Percentiles rank a stretch among this genome's conserved stretches.
Conservation (phyloP, 208 protist species). For the Leishmania aethiopica region DNA sequence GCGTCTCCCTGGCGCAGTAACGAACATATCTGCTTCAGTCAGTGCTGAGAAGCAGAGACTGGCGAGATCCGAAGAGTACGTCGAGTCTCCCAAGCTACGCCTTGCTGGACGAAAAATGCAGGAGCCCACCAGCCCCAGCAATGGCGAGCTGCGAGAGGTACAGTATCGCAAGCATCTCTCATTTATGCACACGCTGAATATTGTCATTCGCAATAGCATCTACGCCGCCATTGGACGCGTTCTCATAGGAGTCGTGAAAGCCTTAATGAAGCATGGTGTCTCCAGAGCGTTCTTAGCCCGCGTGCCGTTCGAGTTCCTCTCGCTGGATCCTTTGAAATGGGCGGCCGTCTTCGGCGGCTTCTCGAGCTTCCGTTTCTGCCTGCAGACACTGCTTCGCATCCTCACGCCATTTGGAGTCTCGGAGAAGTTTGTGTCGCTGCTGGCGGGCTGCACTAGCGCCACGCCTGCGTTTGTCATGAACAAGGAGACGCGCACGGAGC, state of each 20-base stretch:
- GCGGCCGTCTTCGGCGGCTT: constrained; percentile 68
- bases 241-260: constrained; percentile 70
- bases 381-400: constrained; percentile 44
- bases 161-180: constrained; percentile 45
- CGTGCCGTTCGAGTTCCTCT: constrained; percentile 64
- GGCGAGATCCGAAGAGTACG: not conserved
- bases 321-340: constrained; percentile 83
- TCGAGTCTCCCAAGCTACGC: not conserved
- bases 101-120: constrained; percentile 6
- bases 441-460: constrained; percentile 68
- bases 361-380: constrained; percentile 69
- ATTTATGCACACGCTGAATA: constrained; percentile 44
- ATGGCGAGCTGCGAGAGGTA: constrained; percentile 11
- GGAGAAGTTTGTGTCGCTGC: constrained; percentile 46
- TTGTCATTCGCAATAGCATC: constrained; percentile 69
- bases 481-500: constrained; percentile 66
- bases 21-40: not conserved
- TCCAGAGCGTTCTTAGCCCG: constrained; percentile 28
- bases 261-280: constrained; percentile 55
- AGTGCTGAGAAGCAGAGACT: not conserved
- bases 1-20: constrained; percentile 1
- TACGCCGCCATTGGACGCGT: constrained; percentile 64
- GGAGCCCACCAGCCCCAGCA: not conserved
- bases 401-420: constrained; percentile 31
- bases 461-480: constrained; percentile 80